Conservation (phyloP, 768 basidiomycete genomes). For the Clitopilus hobsonii region DNA sequence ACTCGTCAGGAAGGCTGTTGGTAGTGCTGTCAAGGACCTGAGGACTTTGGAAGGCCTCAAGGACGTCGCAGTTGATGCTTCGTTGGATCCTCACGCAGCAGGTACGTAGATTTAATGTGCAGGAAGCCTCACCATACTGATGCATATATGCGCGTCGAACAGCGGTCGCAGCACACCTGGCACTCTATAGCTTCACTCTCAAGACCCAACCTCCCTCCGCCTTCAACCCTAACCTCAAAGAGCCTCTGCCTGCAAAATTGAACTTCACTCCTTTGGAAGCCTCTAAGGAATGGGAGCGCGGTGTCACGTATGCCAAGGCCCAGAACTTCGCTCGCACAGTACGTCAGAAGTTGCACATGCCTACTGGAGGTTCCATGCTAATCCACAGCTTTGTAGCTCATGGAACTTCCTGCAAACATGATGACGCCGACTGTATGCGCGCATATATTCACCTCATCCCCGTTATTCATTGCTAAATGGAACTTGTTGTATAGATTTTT, state of each 20-base stretch:
- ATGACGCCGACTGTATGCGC: slow-evolving; percentile 71
- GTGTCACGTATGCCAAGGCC: slow-evolving; percentile 66
- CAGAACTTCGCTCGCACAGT: slow-evolving; percentile 82
- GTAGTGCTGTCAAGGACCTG: slow-evolving; percentile 66
- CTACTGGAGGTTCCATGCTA: too few relatives aligned
- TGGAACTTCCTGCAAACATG: slow-evolving; percentile 84
- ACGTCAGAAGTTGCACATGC: too few relatives aligned
- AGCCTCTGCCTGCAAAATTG: slow-evolving; percentile 46
- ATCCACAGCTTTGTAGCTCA: too few relatives aligned
- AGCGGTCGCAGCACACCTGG: slow-evolving; percentile 79
- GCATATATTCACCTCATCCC: background rate
- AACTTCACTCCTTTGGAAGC: slow-evolving; percentile 38
- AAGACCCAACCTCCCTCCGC: slow-evolving; percentile 67
- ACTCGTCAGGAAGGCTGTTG: slow-evolving; percentile 64
- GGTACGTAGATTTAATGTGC: slow-evolving; percentile 36
- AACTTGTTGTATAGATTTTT: too few relatives aligned
- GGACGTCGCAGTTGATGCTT: slow-evolving; percentile 59
- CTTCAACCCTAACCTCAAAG: slow-evolving; percentile 58
- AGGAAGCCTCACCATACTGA: slow-evolving; percentile 1
- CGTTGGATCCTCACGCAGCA: slow-evolving; percentile 70
- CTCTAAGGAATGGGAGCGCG: slow-evolving; percentile 67
- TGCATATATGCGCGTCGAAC: slow-evolving; percentile 6
- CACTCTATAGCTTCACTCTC: slow-evolving; percentile 70
- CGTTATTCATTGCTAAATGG: background rate
- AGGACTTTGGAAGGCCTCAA: slow-evolving; percentile 58